Percentiles rank a stretch among this genome's conserved stretches.
These are phyloP conservation scores for Volvariella volvacea DNA, from an alignment of 1,284 basidiomycete genomes.

Conservation along the genomic window DNA sequence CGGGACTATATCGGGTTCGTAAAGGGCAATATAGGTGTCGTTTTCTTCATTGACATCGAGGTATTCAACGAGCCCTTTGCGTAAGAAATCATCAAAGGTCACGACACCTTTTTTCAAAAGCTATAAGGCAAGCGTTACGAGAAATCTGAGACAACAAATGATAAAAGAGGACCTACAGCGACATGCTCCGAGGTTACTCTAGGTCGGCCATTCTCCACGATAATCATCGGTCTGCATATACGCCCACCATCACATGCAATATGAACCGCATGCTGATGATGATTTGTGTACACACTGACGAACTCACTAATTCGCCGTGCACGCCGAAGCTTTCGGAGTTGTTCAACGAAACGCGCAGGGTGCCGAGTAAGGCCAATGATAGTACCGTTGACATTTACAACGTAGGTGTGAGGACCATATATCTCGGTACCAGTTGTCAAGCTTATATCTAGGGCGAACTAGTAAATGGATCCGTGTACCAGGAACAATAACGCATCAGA, in stretches of 20 bases:
- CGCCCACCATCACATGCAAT: constrained; percentile 97
- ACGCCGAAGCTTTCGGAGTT: constrained; percentile 89
- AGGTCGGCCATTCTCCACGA: constrained; percentile 82
- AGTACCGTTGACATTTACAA: constrained; percentile 96
- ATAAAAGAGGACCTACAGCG: constrained; percentile 36
- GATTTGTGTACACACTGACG: constrained; percentile 95
- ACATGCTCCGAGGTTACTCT: constrained; percentile 84
- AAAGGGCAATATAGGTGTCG: constrained; percentile 94
- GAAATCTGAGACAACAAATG: neutral
- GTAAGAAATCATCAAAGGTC: constrained; percentile 93
- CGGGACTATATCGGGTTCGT: constrained; percentile 82
- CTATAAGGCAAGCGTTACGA: constrained; percentile 28
- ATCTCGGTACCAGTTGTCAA: constrained; percentile 94
- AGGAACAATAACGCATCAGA: neutral
- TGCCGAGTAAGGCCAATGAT: constrained; percentile 91
- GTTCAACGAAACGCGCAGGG: constrained; percentile 81
- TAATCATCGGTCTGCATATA: constrained; percentile 97
- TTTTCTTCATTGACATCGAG: constrained; percentile 99
- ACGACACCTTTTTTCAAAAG: constrained; percentile 76
- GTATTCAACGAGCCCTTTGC: constrained; percentile 96
- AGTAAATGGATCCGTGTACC: neutral
- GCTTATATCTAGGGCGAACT: constrained; percentile 68
- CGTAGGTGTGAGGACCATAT: constrained; percentile 86
- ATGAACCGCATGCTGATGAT: constrained; percentile 92
- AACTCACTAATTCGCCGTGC: constrained; percentile 94